These are phyloP conservation scores for Ajuga chamaepitys DNA, from an alignment of 257 asterid genomes.

Conservation along the genomic window DNA sequence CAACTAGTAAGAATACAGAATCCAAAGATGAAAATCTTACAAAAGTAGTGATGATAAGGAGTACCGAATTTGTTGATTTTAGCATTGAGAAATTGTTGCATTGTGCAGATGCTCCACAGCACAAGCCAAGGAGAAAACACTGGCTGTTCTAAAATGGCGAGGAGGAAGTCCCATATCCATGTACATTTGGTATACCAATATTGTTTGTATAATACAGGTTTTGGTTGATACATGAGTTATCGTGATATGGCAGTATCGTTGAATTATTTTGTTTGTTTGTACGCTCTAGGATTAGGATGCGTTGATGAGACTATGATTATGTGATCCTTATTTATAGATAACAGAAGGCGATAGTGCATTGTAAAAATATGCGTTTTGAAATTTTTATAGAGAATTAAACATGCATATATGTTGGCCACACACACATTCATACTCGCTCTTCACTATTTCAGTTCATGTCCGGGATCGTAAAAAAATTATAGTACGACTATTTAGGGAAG, in stretches of 20 bases:
- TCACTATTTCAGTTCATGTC: no score
- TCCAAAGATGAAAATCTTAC: no score
- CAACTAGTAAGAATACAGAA: no score
- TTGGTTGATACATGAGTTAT: background rate
- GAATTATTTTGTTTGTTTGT: background rate
- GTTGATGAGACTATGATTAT: background rate
- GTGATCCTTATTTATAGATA: background rate
- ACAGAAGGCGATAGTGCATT: background rate
- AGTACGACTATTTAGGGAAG: no score
- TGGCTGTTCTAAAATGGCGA: conserved; percentile 41
- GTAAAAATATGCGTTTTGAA: background rate
- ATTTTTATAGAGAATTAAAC: no score
- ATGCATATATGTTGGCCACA: no score
- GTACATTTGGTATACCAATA: background rate
- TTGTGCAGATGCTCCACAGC: conserved; percentile 42
- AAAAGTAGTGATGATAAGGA: no score
- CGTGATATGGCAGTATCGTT: background rate
- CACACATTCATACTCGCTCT: no score
- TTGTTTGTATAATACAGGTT: background rate
- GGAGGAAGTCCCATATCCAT: background rate
- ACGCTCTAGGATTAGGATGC: background rate
- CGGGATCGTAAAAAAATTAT: no score
- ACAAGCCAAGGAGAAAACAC: conserved; percentile 39
- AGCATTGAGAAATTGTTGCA: background rate
- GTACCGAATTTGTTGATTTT: background rate